Evolutionary conservation across 2,329 filamentous ascomycete species (phyloP).

Genomic region (Graphilbum ipis-grandicollis): DNA sequence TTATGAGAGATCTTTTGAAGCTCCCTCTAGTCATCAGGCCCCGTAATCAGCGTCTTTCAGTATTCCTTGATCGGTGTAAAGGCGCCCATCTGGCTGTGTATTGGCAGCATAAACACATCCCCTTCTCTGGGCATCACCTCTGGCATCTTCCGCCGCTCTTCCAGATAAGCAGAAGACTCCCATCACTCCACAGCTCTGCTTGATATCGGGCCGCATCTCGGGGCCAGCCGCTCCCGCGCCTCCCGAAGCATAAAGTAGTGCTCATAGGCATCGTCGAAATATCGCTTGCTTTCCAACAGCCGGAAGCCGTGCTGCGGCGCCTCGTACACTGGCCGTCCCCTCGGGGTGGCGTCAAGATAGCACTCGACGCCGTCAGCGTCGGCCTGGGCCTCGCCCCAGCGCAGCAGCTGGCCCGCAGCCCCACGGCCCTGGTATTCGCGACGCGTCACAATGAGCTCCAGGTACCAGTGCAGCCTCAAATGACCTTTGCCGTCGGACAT

Average conservation of each 20-base stretch:
- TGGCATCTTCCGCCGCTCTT: neutral
- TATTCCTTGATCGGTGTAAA: no score
- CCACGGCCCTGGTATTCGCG: conserved; percentile 27
- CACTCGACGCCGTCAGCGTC: conserved; percentile 24
- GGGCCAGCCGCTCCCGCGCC: neutral
- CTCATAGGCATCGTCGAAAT: conserved; percentile 17
- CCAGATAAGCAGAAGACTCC: no score
- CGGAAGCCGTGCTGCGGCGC: conserved; percentile 25
- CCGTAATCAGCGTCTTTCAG: no score
- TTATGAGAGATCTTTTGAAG: no score
- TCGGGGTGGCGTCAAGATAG: conserved; percentile 32
- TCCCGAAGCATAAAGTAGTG: conserved; percentile 19
- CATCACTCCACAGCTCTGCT: no score
- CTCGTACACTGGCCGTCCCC: conserved; percentile 27
- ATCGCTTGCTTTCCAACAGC: conserved; percentile 17
- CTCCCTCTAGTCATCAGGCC: no score
- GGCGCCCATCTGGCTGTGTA: no score
- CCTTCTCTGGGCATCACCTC: neutral
- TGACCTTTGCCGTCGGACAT: conserved; percentile 14
- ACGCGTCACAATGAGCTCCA: conserved; percentile 28
- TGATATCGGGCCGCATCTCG: no score
- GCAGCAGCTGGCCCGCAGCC: conserved; percentile 23
- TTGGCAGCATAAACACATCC: no score
- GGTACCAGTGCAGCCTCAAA: conserved; percentile 23
- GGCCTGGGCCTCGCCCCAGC: conserved; percentile 28